phyloP scores from a whole-genome alignment of 345 rosid genomes.

The Clausena lansium region DNA sequence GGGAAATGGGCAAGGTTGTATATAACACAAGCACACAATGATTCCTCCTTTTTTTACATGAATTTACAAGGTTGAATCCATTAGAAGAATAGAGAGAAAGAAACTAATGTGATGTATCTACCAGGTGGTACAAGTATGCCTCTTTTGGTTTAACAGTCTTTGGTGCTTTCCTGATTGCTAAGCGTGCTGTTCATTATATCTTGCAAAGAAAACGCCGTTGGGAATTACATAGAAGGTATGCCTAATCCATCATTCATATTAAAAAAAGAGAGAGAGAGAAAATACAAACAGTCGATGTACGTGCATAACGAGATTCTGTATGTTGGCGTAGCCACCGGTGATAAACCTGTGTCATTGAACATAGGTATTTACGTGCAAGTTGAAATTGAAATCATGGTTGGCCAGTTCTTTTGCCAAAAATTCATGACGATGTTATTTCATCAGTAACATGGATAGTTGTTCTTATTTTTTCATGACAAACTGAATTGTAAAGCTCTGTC shows the following conservation, averaged over 20 bases:
- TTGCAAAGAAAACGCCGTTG: conserved; percentile 57
- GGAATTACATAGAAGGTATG: conserved; percentile 54
- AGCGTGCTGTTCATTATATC: conserved; percentile 47
- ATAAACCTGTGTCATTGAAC: background rate
- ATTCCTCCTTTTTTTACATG: background rate
- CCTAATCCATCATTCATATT: conserved; percentile 5
- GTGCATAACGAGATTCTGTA: background rate
- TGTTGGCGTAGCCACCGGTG: background rate
- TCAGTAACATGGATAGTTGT: background rate
- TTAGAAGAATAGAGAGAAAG: conserved; percentile 5
- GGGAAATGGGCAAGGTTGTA: conserved; percentile 86
- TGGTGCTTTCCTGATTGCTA: conserved; percentile 66
- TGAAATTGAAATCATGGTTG: background rate
- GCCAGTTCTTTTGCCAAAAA: background rate
- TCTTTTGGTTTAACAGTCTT: conserved; percentile 64
- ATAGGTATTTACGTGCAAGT: background rate
- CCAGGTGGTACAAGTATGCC: conserved; percentile 74
- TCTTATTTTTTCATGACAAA: conserved; percentile 14
- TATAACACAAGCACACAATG: background rate
- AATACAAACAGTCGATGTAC: background rate
- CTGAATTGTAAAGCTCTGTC: conserved; percentile 20
- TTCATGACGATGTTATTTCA: background rate
- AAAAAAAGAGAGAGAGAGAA: background rate
- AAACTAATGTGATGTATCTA: conserved; percentile 16
- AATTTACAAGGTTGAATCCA: background rate